Evolutionary conservation across 495 filamentous ascomycete genomes (phyloP), one percentile per base, ranked within the genome.

Genomic region (Acidomyces sp.): DNA sequence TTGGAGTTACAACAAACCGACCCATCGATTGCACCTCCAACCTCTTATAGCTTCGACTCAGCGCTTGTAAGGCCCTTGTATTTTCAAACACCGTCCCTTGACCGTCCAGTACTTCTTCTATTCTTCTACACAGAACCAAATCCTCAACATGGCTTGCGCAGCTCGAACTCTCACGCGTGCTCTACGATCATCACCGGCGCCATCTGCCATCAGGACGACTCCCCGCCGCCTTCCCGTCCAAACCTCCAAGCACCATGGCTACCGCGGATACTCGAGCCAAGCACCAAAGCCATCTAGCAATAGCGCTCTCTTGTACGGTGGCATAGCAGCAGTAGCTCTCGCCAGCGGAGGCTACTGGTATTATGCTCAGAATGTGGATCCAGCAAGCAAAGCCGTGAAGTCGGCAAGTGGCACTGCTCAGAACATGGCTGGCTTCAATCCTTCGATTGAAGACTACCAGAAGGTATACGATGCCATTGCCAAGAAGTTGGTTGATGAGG

Each of bases 401-500:
- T 35, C 17, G 9, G 5, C 27, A 3, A 23, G 3, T 3, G 24
- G 33, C 30, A 22, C 13, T 15, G 40, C 34, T 6, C 43, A 47
- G 34, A 46, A 27, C 19, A 28, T 28, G 5, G 75, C 71, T 46
- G 51, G 69, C 27, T 82, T 92, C 63, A 70, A 64, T 17, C 84
- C 87, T 49, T 81, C 71, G 48, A 71, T 81, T 64, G 77, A 77
- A 41, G 86, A 97, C 61, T 97, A 93, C 68, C 85, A 95, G 72
- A 80, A 82, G 65, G 85, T 95, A 46, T 97, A 97, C 65, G 76
- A 93, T 54, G 80, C 77, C 56, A 75, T 97, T 54, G 85, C 90
- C 26, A 62, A 67, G 52, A 64, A 66, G 23, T 65, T 97, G 32
- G 78, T 86, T 61, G 80, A 93, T 64, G 74, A 90, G 54, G 85